Percentiles rank a stretch among this genome's conserved stretches.
Conservation (phyloP, 129 eudicot genomes). For the Pittosporum tobira region DNA sequence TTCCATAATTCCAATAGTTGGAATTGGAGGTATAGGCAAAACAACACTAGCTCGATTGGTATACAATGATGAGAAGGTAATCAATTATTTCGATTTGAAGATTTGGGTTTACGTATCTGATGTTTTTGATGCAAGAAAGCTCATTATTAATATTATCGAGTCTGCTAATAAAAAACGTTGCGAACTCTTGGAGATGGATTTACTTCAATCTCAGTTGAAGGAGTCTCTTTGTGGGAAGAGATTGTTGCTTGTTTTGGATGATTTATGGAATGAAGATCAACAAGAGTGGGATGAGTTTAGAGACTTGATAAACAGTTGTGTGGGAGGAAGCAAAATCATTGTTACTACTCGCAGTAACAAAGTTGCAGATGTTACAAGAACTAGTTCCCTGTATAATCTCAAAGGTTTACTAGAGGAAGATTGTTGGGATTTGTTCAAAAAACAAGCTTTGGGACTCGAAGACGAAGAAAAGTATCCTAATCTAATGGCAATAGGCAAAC, state of each 20-base stretch:
- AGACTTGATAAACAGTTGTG: slow-evolving; percentile 6
- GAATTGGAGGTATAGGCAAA: slow-evolving; percentile 35
- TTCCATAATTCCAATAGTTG: slow-evolving; percentile 23
- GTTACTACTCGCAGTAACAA: slow-evolving; percentile 30
- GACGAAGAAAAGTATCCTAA: slow-evolving; percentile 8
- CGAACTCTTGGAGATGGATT: slow-evolving; percentile 12
- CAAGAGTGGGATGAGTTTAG: slow-evolving; percentile 24
- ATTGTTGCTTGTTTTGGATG: slow-evolving; percentile 33
- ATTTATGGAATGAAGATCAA: slow-evolving; percentile 34
- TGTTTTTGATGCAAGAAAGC: slow-evolving; percentile 15
- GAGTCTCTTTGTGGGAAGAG: slow-evolving; percentile 6
- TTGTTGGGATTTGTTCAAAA: slow-evolving; percentile 21
- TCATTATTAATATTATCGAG: slow-evolving; percentile 16
- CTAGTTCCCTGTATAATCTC: slow-evolving; percentile 15
- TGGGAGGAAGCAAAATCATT: slow-evolving; percentile 24
- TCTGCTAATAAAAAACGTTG: slow-evolving; percentile 15
- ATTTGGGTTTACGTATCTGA: slow-evolving; percentile 27
- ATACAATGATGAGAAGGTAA: slow-evolving; percentile 22
- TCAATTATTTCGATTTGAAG: slow-evolving; percentile 13
- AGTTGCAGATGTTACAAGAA: slow-evolving; percentile 19
- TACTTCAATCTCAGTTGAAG: slow-evolving; percentile 15
- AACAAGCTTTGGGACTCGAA: slow-evolving; percentile 15
- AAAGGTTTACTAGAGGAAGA: slow-evolving; percentile 17
- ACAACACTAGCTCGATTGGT: slow-evolving; percentile 30
- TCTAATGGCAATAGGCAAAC: slow-evolving; percentile 23